Conservation (phyloP, 352 stramenopile genomes). For the Globisporangium megalacanthum region DNA sequence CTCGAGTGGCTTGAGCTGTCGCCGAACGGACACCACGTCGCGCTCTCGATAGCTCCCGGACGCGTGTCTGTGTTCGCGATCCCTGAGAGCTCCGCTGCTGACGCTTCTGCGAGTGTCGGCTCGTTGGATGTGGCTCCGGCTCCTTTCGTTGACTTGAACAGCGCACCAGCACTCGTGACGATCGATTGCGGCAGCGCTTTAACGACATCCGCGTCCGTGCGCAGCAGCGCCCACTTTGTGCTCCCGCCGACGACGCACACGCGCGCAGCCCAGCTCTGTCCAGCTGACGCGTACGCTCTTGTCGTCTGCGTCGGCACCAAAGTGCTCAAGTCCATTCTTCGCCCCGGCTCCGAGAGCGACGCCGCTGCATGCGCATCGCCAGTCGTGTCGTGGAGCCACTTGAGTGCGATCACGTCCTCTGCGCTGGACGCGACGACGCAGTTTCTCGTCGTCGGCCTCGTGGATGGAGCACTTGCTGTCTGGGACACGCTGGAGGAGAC, state of each 20-base stretch:
- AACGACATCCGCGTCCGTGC: too few species aligned
- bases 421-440: slow-evolving; percentile 37
- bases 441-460: slow-evolving; percentile 39
- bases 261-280: not conserved
- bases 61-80: slow-evolving; percentile 8
- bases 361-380: not conserved
- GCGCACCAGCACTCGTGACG: slow-evolving; percentile 2
- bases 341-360: not conserved
- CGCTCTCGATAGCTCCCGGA: slow-evolving; percentile 10
- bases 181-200: slow-evolving; percentile 2
- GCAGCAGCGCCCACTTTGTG: slow-evolving; percentile 3
- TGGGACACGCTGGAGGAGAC: slow-evolving; percentile 49
- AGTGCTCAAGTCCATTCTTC: slow-evolving; percentile 29
- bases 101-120: not conserved
- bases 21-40: slow-evolving; percentile 19
- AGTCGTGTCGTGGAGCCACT: slow-evolving; percentile 24
- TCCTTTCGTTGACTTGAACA: slow-evolving; percentile 3
- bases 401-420: slow-evolving; percentile 32
- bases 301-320: slow-evolving; percentile 25
- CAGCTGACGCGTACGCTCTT: slow-evolving; percentile 22
- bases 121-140: too few species aligned
- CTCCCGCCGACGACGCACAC: not conserved
- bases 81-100: not conserved
- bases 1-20: slow-evolving; percentile 19
- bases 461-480: slow-evolving; percentile 36